phyloP scores from a whole-genome alignment of 805 yeast genomes.

The Torulaspora delbrueckii region DNA sequence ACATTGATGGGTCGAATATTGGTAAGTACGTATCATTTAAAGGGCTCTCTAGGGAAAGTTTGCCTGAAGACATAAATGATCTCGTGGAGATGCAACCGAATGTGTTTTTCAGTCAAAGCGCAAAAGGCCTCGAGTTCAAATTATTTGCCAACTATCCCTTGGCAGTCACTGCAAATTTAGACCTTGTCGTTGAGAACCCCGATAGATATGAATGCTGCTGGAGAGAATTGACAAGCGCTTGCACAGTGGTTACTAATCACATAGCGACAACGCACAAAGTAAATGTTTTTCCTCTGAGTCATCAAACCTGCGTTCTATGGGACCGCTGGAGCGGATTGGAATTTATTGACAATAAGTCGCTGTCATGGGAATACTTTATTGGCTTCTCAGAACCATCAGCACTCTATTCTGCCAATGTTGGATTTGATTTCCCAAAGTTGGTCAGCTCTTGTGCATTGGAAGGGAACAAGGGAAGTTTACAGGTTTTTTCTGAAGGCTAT shows the following conservation, averaged over 20 bases:
- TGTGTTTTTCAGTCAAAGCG: slow-evolving; percentile 1
- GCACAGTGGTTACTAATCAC: background rate
- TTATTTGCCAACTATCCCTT: slow-evolving; percentile 1
- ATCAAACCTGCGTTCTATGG: background rate
- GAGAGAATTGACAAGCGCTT: background rate
- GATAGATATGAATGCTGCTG: slow-evolving; percentile 9
- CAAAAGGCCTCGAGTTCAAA: slow-evolving; percentile 8
- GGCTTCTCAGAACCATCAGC: slow-evolving; percentile 3
- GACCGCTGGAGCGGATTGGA: background rate
- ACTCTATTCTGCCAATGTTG: slow-evolving; percentile 9
- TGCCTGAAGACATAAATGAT: background rate
- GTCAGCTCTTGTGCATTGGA: slow-evolving; percentile 14
- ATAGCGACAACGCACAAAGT: background rate
- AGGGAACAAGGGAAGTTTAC: slow-evolving; percentile 14
- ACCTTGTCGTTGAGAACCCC: slow-evolving; percentile 10
- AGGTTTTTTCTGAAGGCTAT: slow-evolving; percentile 8
- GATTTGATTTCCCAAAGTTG: slow-evolving; percentile 6
- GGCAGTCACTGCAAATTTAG: slow-evolving; percentile 6
- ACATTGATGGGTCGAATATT: slow-evolving; percentile 12
- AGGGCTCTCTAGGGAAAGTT: slow-evolving; percentile 1
- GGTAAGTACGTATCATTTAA: slow-evolving; percentile 1
- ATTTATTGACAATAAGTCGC: slow-evolving; percentile 1
- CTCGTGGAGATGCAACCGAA: background rate
- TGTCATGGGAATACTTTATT: background rate
- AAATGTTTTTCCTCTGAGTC: background rate